These are phyloP conservation scores for Coleophoma cylindrospora DNA, from an alignment of 2,329 filamentous ascomycete species.

Conservation along the genomic window DNA sequence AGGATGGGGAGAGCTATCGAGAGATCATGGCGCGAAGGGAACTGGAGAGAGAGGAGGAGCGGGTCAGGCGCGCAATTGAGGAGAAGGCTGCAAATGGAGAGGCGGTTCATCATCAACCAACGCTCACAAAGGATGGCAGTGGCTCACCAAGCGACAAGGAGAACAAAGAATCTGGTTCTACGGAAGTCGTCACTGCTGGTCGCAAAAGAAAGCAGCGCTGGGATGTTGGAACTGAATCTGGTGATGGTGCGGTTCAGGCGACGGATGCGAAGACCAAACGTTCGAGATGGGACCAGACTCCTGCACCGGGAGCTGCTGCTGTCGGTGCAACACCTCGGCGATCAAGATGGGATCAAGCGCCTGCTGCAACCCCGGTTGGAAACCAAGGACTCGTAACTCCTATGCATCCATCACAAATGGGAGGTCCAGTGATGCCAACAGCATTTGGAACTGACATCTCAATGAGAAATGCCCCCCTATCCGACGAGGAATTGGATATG, in stretches of 20 bases:
- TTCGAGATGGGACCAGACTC: conserved; percentile 85
- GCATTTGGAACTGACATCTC: conserved; percentile 79
- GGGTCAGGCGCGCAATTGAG: conserved; percentile 74
- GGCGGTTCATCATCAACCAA: conserved; percentile 63
- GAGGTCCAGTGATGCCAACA: conserved; percentile 44
- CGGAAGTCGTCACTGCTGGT: conserved; percentile 56
- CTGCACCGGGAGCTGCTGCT: conserved; percentile 46
- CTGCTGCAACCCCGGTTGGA: conserved; percentile 71
- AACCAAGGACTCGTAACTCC: conserved; percentile 73
- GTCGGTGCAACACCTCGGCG: conserved; percentile 62
- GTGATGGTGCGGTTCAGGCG: conserved; percentile 43
- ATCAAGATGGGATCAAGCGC: conserved; percentile 90
- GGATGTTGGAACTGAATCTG: conserved; percentile 67
- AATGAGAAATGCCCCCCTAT: conserved; percentile 72
- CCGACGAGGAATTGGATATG: conserved; percentile 89
- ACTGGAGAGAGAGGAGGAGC: conserved; percentile 87
- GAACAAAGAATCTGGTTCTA: conserved; percentile 64
- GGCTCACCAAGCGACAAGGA: conserved; percentile 56
- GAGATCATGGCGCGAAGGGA: conserved; percentile 90
- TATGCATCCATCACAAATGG: conserved; percentile 64
- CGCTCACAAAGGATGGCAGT: conserved; percentile 58
- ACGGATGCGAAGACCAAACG: conserved; percentile 56
- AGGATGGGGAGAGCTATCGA: conserved; percentile 76
- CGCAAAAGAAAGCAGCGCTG: conserved; percentile 92
- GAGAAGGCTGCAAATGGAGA: conserved; percentile 58